Evolutionary conservation across 2,329 filamentous ascomycete species (phyloP).

Genomic region (Penicillium sp.): DNA sequence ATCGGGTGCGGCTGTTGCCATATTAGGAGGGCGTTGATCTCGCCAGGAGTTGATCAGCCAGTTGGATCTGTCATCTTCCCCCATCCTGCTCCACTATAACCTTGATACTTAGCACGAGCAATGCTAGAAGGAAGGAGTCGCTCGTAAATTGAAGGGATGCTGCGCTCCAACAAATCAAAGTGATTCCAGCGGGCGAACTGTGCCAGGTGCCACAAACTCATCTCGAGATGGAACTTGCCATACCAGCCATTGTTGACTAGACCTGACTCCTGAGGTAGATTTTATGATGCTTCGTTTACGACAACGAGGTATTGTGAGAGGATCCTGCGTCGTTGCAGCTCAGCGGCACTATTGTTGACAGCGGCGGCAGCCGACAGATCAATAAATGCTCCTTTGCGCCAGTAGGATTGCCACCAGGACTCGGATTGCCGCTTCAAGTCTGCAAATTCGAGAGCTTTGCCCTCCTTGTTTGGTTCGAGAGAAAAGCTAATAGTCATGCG

Average conservation of each 20-base stretch:
- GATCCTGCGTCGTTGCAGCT: not conserved
- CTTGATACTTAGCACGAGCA: not conserved
- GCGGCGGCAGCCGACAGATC: not conserved
- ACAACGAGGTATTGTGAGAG: constrained; percentile 3
- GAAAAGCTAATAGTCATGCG: not conserved
- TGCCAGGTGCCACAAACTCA: constrained; percentile 18
- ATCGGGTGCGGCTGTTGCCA: constrained; percentile 3
- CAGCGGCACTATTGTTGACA: not conserved
- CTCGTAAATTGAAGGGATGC: constrained; percentile 5
- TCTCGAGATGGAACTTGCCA: constrained; percentile 22
- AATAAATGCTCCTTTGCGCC: constrained; percentile 2
- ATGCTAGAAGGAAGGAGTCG: not conserved
- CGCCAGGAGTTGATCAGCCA: not conserved
- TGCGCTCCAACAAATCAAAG: constrained; percentile 16
- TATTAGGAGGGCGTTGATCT: not conserved
- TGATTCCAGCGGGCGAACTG: constrained; percentile 21
- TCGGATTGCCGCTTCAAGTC: not conserved
- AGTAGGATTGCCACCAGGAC: constrained; percentile 1
- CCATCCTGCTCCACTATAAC: not conserved
- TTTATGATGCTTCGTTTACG: not conserved
- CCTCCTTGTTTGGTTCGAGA: not conserved
- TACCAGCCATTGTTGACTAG: constrained; percentile 23
- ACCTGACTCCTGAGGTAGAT: constrained; percentile 15
- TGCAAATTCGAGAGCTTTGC: not conserved
- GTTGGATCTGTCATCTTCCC: constrained; percentile 3